These are phyloP conservation scores for Trichosporon sp. DNA, from an alignment of 1,284 basidiomycete genomes.

Conservation along the genomic window DNA sequence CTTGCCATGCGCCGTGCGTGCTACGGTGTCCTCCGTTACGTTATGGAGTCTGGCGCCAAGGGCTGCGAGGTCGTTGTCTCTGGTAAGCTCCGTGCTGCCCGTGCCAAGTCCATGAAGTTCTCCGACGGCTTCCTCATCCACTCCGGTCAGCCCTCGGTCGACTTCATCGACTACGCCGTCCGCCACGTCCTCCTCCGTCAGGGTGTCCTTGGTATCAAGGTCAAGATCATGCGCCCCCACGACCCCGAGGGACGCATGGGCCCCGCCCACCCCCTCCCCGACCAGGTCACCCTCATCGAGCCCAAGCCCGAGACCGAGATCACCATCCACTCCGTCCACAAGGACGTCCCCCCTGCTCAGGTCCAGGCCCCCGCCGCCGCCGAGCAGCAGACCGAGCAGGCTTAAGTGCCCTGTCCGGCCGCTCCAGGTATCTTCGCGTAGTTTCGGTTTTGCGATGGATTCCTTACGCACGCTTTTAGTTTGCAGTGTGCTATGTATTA, in stretches of 20 bases:
- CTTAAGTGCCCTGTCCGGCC: neutral
- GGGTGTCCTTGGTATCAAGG: constrained; percentile 99
- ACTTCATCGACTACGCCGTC: constrained; percentile 97
- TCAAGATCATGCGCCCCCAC: constrained; percentile 99
- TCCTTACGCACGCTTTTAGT: neutral
- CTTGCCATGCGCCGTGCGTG: constrained; percentile 98
- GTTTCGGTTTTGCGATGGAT: constrained; percentile 6
- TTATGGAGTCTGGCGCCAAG: constrained; percentile 99
- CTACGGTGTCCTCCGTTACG: constrained; percentile 99
- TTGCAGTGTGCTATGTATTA: constrained; percentile 5
- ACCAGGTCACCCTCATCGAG: constrained; percentile 87
- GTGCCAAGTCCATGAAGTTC: constrained; percentile 99
- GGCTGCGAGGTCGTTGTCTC: constrained; percentile 99
- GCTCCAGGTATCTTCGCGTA: constrained; percentile 5
- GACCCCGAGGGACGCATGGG: constrained; percentile 87
- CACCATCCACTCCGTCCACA: constrained; percentile 50
- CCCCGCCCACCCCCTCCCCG: constrained; percentile 90
- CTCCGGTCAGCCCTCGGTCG: constrained; percentile 95
- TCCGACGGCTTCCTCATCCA: constrained; percentile 99
- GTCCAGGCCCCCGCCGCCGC: constrained; percentile 17
- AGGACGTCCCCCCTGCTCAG: constrained; percentile 40
- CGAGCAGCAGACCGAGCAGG: constrained; percentile 15
- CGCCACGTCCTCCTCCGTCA: constrained; percentile 98
- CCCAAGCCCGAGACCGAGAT: constrained; percentile 58
- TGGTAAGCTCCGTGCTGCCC: constrained; percentile 98